Evolutionary conservation across 2,329 filamentous ascomycete genomes (phyloP).

Genomic region (Scolecobasidium constrictum): DNA sequence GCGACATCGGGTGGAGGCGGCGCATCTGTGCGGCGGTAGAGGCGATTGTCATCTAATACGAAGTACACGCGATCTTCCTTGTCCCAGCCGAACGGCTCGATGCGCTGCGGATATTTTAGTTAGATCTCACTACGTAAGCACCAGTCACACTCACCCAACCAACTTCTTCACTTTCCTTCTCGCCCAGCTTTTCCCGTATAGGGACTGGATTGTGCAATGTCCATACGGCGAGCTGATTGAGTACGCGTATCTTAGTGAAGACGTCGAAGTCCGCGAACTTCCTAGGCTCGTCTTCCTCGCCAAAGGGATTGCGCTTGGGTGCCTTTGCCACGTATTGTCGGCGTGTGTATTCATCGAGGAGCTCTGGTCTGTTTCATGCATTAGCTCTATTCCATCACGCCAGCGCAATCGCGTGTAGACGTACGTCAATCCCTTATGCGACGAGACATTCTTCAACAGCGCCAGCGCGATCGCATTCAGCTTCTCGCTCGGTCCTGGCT

Average conservation of each 20-base stretch:
- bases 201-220: conserved; percentile 78
- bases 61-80: conserved; percentile 77
- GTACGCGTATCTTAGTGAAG: conserved; percentile 67
- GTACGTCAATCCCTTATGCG: conserved; percentile 84
- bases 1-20: conserved; percentile 46
- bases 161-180: conserved; percentile 71
- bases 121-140: not conserved
- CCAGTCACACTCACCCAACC: conserved; percentile 57
- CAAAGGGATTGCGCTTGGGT: conserved; percentile 73
- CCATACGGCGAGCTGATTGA: conserved; percentile 86
- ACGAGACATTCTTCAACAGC: conserved; percentile 85
- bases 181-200: conserved; percentile 75
- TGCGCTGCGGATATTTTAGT: conserved; percentile 34
- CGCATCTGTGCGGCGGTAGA: conserved; percentile 80
- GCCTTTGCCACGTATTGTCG: conserved; percentile 80
- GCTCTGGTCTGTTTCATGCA: conserved; percentile 70
- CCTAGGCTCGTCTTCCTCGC: conserved; percentile 58
- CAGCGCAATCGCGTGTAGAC: conserved; percentile 33
- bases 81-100: conserved; percentile 84
- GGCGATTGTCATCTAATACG: conserved; percentile 83
- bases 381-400: not conserved
- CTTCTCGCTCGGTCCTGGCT: conserved; percentile 57
- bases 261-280: conserved; percentile 75
- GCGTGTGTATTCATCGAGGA: conserved; percentile 88
- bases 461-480: conserved; percentile 75